Evolutionary conservation across 148 eudicot genomes (phyloP).

Genomic region (Fagopyrum homotropicum): DNA sequence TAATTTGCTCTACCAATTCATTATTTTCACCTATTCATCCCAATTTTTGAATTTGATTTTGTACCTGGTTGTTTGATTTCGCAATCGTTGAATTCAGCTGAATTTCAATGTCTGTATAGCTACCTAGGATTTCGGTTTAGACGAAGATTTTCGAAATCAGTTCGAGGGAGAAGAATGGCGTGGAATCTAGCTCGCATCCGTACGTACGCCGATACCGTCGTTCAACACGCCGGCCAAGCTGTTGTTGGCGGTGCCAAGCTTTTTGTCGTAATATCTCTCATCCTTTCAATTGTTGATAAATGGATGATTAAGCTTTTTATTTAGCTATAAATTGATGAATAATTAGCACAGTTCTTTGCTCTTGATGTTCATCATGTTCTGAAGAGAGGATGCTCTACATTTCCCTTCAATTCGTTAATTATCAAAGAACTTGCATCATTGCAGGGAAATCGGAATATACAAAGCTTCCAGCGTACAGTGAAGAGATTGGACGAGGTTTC

Average conservation of each 20-base stretch:
- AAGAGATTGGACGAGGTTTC: slow-evolving; percentile 61
- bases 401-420: not conserved
- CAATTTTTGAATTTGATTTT: not conserved
- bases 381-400: not conserved
- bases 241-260: slow-evolving; percentile 51
- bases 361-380: not conserved
- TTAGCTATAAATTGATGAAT: not conserved
- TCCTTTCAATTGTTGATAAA: not conserved
- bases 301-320: not conserved
- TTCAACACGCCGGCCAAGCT: slow-evolving; percentile 43
- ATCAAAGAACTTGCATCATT: slow-evolving; percentile 2
- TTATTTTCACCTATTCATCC: not conserved
- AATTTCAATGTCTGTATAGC: not conserved
- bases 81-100: not conserved
- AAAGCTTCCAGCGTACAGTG: slow-evolving; percentile 42
- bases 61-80: not conserved
- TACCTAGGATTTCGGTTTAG: not conserved
- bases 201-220: slow-evolving; percentile 50
- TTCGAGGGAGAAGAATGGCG: slow-evolving; percentile 26
- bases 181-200: slow-evolving; percentile 57
- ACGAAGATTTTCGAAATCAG: not conserved
- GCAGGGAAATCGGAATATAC: slow-evolving; percentile 43
- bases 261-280: slow-evolving; percentile 32
- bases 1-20: not conserved
- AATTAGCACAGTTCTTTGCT: not conserved